Base-by-base conservation (phyloP, 257 asterid species). In the Paraleonurus japonicus region DNA sequence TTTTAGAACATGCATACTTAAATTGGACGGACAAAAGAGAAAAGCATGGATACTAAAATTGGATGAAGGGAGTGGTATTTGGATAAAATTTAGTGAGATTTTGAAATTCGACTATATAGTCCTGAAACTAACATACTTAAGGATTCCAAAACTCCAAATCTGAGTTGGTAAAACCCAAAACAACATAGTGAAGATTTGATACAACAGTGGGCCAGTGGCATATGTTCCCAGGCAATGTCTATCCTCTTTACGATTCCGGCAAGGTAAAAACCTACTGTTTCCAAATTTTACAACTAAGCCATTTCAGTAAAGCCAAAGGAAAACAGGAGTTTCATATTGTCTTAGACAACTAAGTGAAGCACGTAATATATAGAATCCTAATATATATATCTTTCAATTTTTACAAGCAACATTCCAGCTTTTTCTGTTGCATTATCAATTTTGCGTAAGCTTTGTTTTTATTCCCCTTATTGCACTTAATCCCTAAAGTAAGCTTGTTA, bases 351-450 rank as follows among this genome's bases (percentile, higher is more conserved):
- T n/a, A n/a, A n/a, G n/a, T n/a, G n/a, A n/a, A n/a, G n/a, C n/a
- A n/a, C n/a, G n/a, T n/a, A n/a, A n/a, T n/a, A n/a, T n/a, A n/a
- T n/a, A n/a, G n/a, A n/a, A n/a, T n/a, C n/a, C n/a, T n/a, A n/a
- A n/a, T n/a, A n/a, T n/a, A n/a, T n/a, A n/a, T n/a, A n/a, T n/a
- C n/a, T n/a, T n/a, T n/a, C n/a, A n/a, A n/a, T n/a, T n/a, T n/a
- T n/a, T n/a, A n/a, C n/a, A n/a, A n/a, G n/a, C n/a, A n/a, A 32
- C 96, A 87, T 89, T 70, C 98, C 98, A 72, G 97, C 88, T 71
- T 83, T 88, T 83, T 92, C 98, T 58, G 93, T 88, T 55, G 95
- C 96, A 81, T 75, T 83, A 74, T 91, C 92, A 70, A 95, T 85
- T n/a, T n/a, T n/a, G n/a, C n/a, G n/a, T n/a, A n/a, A n/a, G n/a